These are phyloP conservation scores for Chlorella sorokiniana DNA, from an alignment of 139 green algal species.

Conservation along the genomic window DNA sequence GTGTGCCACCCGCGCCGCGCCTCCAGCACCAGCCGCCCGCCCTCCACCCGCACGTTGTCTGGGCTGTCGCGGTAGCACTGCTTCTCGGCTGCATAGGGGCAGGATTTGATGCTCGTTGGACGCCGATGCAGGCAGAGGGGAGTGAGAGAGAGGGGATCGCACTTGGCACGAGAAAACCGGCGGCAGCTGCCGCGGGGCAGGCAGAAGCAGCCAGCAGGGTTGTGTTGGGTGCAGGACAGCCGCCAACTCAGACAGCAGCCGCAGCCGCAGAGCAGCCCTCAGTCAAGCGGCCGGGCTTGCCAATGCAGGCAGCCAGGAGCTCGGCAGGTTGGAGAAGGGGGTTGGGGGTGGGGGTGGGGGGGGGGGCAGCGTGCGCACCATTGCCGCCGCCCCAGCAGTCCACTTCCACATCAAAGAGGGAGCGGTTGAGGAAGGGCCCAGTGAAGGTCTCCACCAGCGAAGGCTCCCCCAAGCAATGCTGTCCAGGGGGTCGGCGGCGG, in stretches of 20 bases:
- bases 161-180: too few relatives aligned
- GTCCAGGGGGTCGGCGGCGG: neutral
- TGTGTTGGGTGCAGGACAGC: too few relatives aligned
- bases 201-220: too few relatives aligned
- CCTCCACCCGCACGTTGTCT: conserved; percentile 15
- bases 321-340: too few relatives aligned
- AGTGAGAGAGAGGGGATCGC: neutral
- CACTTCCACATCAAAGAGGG: conserved; percentile 1
- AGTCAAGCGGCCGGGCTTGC: too few relatives aligned
- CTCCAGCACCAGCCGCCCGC: conserved; percentile 2
- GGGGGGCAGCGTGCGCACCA: conserved; percentile 6
- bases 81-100: neutral
- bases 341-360: too few relatives aligned
- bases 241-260: too few relatives aligned
- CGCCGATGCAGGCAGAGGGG: neutral
- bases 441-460: neutral
- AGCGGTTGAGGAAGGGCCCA: neutral
- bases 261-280: too few relatives aligned
- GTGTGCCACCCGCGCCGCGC: neutral
- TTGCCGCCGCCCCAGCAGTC: conserved; percentile 28
- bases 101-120: neutral
- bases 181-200: too few relatives aligned
- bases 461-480: neutral
- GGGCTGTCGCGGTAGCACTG: conserved; percentile 10
- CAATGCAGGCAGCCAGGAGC: too few relatives aligned